Percentiles rank a stretch among this genome's conserved stretches.
Conservation (phyloP, 1,284 basidiomycete species). For the Ganoderma leucocontextum region DNA sequence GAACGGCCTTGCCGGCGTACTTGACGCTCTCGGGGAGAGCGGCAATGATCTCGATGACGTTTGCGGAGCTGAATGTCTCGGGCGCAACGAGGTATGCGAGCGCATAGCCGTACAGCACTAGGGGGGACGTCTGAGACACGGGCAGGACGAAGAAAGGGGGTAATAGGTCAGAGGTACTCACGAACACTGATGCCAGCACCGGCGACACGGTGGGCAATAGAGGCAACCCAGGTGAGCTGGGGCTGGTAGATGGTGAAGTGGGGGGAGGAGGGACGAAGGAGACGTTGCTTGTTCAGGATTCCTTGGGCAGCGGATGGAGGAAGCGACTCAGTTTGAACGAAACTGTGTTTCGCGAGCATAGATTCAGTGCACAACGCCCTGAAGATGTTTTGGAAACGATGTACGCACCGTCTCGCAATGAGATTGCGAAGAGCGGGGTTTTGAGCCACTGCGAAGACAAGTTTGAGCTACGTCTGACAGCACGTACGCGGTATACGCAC, state of each 20-base stretch:
- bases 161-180: constrained; percentile 52
- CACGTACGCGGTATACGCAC: constrained; percentile 43
- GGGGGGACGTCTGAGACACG: constrained; percentile 1
- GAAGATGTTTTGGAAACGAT: background rate
- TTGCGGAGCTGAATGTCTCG: constrained; percentile 78
- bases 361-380: background rate
- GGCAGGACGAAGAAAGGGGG: background rate
- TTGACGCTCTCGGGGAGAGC: constrained; percentile 80
- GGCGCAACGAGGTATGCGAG: constrained; percentile 90
- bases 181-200: constrained; percentile 82
- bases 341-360: constrained; percentile 27
- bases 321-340: constrained; percentile 70
- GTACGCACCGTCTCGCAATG: constrained; percentile 56
- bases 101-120: constrained; percentile 91
- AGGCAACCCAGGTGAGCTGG: constrained; percentile 89
- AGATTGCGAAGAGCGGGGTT: constrained; percentile 52
- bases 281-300: constrained; percentile 89
- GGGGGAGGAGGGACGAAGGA: constrained; percentile 87
- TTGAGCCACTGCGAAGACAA: constrained; percentile 40
- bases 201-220: constrained; percentile 88
- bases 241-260: constrained; percentile 98
- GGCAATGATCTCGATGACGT: constrained; percentile 78
- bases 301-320: constrained; percentile 64
- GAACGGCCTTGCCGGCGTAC: constrained; percentile 75
- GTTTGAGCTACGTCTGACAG: background rate